These are phyloP conservation scores for Phylloporus sp. DNA, from an alignment of 768 basidiomycete species.

Conservation along the genomic window DNA sequence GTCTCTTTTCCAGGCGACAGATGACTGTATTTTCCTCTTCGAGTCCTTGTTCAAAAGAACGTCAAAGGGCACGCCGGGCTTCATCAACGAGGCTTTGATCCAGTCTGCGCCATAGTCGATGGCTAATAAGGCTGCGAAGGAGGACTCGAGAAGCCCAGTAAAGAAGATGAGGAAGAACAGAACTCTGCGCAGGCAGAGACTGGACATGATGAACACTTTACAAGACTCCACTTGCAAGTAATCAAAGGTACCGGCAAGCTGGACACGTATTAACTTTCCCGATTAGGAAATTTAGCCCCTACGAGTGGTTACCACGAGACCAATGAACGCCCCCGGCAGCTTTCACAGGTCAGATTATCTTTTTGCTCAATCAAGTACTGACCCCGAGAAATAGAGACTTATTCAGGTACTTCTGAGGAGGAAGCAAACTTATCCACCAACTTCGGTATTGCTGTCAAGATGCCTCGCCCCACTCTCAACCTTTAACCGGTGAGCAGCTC, in stretches of 20 bases:
- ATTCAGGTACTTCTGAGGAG: background rate
- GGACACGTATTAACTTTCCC: constrained; percentile 17
- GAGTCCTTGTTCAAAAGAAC: constrained; percentile 95
- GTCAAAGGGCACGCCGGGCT: constrained; percentile 92
- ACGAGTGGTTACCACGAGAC: background rate
- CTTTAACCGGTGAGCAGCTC: background rate
- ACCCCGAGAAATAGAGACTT: no score
- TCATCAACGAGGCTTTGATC: constrained; percentile 95
- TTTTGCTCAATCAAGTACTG: no score
- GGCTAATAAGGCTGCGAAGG: constrained; percentile 79
- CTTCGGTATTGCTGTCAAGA: background rate
- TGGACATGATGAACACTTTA: constrained; percentile 14
- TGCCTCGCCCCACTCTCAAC: background rate
- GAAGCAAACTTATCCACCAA: background rate
- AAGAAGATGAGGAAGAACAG: constrained; percentile 24
- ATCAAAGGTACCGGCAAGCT: background rate
- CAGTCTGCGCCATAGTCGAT: constrained; percentile 99
- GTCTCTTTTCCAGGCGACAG: constrained; percentile 88
- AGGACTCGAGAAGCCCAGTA: constrained; percentile 26
- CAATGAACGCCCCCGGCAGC: no score
- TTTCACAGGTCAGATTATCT: no score
- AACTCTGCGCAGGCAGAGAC: constrained; percentile 25
- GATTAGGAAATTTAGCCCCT: constrained; percentile 1
- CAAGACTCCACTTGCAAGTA: background rate
- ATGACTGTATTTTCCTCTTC: constrained; percentile 89